Conservation (phyloP, 1,284 basidiomycete species). For the Microstroma glucosiphilum region DNA sequence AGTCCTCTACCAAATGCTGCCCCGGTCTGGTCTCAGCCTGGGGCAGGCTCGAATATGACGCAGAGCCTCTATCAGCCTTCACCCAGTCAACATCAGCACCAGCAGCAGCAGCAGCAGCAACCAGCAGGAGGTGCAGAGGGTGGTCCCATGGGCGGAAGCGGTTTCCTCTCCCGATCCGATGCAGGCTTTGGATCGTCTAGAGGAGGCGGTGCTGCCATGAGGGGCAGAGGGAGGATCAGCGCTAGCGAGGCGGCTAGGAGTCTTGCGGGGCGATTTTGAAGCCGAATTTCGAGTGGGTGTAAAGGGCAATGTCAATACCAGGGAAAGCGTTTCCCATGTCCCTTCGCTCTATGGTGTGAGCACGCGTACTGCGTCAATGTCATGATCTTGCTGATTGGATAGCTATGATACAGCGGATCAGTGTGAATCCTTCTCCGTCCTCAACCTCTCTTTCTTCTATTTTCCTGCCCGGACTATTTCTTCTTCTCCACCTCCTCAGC, state of each 20-base stretch:
- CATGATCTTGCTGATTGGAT: too few species aligned
- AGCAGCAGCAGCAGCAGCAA: neutral
- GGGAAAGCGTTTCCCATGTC: too few species aligned
- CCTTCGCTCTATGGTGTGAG: too few species aligned
- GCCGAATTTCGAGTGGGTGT: too few species aligned
- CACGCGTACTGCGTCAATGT: too few species aligned
- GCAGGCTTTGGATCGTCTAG: neutral
- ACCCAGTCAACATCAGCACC: neutral
- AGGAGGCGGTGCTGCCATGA: neutral
- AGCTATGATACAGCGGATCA: neutral
- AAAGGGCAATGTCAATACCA: too few species aligned
- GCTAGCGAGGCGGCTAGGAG: constrained; percentile 3
- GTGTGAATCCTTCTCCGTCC: neutral
- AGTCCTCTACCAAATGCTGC: neutral
- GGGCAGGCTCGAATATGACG: neutral
- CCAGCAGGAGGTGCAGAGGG: neutral
- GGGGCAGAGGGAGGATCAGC: constrained; percentile 6
- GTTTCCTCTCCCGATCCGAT: neutral
- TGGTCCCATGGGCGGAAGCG: constrained; percentile 1
- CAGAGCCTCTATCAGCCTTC: neutral
- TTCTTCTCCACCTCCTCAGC: neutral
- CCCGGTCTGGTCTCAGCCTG: neutral
- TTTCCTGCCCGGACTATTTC: neutral
- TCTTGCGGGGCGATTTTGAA: constrained; percentile 1
- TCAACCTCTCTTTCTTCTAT: neutral